Conservation (phyloP, 2,329 filamentous ascomycete genomes). For the Beauveria australis region DNA sequence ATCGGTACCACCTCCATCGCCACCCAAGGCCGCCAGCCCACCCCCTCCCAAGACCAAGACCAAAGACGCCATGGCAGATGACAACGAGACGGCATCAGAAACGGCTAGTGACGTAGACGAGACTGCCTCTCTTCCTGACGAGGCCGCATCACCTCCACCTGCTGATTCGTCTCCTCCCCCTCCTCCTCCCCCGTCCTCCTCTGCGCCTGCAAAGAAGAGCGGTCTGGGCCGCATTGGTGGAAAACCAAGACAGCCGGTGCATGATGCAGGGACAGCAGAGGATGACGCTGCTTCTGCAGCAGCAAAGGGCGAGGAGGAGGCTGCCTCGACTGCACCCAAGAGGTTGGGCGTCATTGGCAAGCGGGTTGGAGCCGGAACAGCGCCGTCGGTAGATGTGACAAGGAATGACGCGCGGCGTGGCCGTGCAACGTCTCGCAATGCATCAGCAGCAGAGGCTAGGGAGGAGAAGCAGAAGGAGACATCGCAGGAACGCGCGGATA, state of each 20-base stretch:
- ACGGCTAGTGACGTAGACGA: conserved; percentile 24
- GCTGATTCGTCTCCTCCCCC: conserved; percentile 13
- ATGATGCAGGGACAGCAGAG: conserved; percentile 9
- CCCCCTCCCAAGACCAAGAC: conserved; percentile 11
- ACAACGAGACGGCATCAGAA: conserved; percentile 34
- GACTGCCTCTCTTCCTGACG: conserved; percentile 17
- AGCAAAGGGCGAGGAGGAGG: conserved; percentile 12
- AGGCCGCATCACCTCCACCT: conserved; percentile 8
- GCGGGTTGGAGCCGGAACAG: conserved; percentile 14
- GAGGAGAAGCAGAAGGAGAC: conserved; percentile 30
- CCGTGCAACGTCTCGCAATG: conserved; percentile 15
- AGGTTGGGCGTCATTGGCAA: conserved; percentile 29
- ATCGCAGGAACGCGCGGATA: conserved; percentile 38
- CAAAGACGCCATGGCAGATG: conserved; percentile 10
- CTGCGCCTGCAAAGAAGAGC: conserved; percentile 19
- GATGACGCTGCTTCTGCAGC: conserved; percentile 7
- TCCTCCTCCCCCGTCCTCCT: conserved; percentile 16
- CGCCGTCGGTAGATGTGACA: background rate
- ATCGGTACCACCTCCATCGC: conserved; percentile 16
- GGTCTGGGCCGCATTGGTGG: conserved; percentile 35
- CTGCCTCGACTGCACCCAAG: conserved; percentile 10
- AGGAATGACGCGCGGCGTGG: conserved; percentile 16
- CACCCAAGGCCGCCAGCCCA: conserved; percentile 12
- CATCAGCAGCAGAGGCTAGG: conserved; percentile 19
- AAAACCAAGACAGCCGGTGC: conserved; percentile 15